Evolutionary conservation across 345 rosid genomes (phyloP), one percentile per base, ranked within the genome.

Genomic region (Abelmoschus esculentus): DNA sequence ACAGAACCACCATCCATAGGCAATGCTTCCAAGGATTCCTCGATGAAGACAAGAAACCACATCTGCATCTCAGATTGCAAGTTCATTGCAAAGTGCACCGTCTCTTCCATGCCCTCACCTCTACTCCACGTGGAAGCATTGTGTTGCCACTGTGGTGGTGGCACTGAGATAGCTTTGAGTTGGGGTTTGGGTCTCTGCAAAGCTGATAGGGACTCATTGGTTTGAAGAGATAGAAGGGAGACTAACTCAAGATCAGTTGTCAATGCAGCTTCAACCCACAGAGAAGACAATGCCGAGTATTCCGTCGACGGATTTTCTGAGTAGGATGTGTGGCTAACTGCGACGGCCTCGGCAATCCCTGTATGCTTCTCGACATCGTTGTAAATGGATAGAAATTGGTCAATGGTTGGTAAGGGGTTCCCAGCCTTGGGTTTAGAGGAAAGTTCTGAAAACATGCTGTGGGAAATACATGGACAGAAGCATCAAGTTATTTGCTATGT

Each of bases 181-280:
- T 75, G 72, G 73, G 40, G 63, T 65, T 80, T 83, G 22, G 71
- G 7, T 78, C 73, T 87, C 57, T 67, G 76, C 44, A 84, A 36
- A 59, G 73, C 57, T 6, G 80, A 66, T 26, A 88, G 79, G 50
- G 85, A 75, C 59, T 84, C 77, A 2, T 71, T 72, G 7, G 59
- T 78, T 61, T 79, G 83, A 67, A 40, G 69, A 67, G 83, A 83
- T 53, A 90, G 69, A 67, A 90, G 81, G 57, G 90, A 85, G 67
- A 88, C 88, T 7, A 95, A 83, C 74, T 86, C 86, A 36, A 95
- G 93, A 78, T 95, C 88, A 58, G 96, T 95, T 49, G 93, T 89
- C 70, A 91, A 70, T 58, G 97, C 97, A 40, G 96, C 97, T 73
- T 91, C 96, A 64, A 95, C 96, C 99, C 97, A 95, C 9, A 90